These are phyloP conservation scores for Malassezia psittaci DNA, from an alignment of 1,284 basidiomycete genomes.

Conservation along the genomic window DNA sequence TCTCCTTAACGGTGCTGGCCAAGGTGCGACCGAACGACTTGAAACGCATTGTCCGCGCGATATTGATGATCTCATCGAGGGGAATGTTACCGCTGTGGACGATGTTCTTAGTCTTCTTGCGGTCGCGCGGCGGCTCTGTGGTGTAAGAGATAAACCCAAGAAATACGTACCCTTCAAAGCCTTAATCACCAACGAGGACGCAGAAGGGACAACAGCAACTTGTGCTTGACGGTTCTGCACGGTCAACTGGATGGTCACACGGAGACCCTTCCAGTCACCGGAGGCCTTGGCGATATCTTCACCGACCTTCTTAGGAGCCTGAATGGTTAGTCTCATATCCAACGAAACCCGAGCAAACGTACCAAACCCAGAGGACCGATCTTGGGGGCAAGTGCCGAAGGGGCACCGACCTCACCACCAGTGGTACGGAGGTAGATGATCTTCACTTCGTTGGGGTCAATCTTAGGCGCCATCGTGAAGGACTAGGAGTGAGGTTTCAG, in stretches of 20 bases:
- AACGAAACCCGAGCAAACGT: constrained; percentile 48
- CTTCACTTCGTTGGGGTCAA: constrained; percentile 84
- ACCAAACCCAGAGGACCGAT: constrained; percentile 99
- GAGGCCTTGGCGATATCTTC: constrained; percentile 99
- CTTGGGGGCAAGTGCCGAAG: constrained; percentile 96
- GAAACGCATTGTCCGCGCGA: constrained; percentile 88
- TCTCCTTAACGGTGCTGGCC: constrained; percentile 71
- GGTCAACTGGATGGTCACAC: constrained; percentile 95
- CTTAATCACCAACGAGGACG: constrained; percentile 93
- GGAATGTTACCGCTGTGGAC: constrained; percentile 92
- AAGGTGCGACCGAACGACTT: constrained; percentile 92
- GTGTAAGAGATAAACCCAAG: not conserved
- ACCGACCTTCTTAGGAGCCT: constrained; percentile 99
- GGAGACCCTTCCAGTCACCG: constrained; percentile 96
- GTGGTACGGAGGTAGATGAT: constrained; percentile 99
- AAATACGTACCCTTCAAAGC: constrained; percentile 63
- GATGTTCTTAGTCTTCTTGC: constrained; percentile 99
- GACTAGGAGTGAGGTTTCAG: constrained; percentile 24
- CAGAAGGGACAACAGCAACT: constrained; percentile 93
- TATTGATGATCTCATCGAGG: constrained; percentile 83
- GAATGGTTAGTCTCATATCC: constrained; percentile 10
- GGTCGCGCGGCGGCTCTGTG: constrained; percentile 93
- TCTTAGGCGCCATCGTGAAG: constrained; percentile 45
- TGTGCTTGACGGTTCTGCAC: constrained; percentile 99
- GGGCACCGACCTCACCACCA: constrained; percentile 99